A percentile compares a stretch with the other conserved stretches of the same genome.
Conservation (phyloP, 352 stramenopile genomes). For the Phytopythium helicoides region DNA sequence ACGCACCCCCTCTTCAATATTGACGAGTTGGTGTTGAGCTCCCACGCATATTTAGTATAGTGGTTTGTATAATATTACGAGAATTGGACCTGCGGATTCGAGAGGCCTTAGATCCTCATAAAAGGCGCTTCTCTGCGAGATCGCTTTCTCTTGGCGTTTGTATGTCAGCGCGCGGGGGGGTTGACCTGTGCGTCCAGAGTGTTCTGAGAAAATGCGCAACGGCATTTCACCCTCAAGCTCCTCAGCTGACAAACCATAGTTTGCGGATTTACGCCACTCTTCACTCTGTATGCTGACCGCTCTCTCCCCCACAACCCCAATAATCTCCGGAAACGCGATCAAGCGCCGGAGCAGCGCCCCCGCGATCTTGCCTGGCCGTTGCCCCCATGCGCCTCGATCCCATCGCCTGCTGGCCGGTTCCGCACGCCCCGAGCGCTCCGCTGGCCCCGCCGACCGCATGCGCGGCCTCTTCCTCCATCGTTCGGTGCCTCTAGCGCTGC, state of each 20-base stretch:
- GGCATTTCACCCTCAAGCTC: not conserved
- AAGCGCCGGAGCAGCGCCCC: not conserved
- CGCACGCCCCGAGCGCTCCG: too few relatives aligned
- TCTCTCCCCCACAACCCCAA: not conserved
- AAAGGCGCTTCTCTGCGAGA: not conserved
- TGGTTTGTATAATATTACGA: not conserved
- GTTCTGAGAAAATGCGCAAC: constrained; percentile 8
- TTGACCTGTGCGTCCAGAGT: not conserved
- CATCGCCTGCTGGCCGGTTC: too few relatives aligned
- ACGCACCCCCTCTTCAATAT: constrained; percentile 5
- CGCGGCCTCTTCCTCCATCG: too few relatives aligned
- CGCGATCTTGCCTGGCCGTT: not conserved
- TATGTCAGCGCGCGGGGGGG: not conserved
- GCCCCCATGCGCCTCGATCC: not conserved
- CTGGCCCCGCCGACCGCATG: too few relatives aligned
- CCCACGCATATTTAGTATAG: too few relatives aligned
- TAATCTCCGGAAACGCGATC: constrained; percentile 1
- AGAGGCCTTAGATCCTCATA: too few relatives aligned
- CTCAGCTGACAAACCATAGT: not conserved
- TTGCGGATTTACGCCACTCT: not conserved
- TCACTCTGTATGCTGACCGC: too few relatives aligned
- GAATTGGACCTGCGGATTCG: not conserved
- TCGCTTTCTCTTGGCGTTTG: not conserved
- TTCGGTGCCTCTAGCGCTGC: not conserved
- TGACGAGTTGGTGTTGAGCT: not conserved